Evolutionary conservation across 805 yeast genomes (phyloP).

Genomic region (Kregervanrija fluxuum): DNA sequence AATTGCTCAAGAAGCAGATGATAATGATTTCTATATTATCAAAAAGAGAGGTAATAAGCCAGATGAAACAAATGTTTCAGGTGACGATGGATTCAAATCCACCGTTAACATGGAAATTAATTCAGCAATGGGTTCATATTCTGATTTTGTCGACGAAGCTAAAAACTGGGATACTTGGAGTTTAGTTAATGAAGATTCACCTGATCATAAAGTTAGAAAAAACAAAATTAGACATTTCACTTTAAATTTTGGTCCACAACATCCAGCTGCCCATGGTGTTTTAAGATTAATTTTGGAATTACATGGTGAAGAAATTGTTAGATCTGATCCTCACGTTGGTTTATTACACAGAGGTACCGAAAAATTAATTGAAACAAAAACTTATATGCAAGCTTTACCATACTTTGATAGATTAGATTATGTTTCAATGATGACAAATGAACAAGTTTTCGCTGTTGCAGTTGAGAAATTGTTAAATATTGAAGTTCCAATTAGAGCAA

Average conservation of each 20-base stretch:
- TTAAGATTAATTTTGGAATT: conserved; percentile 77
- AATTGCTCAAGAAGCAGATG: conserved; percentile 20
- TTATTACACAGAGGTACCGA: conserved; percentile 85
- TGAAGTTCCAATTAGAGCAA: conserved; percentile 79
- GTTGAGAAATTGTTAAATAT: conserved; percentile 78
- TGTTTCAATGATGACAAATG: conserved; percentile 86
- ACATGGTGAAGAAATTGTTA: conserved; percentile 81
- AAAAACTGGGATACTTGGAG: conserved; percentile 31
- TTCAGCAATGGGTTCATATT: conserved; percentile 36
- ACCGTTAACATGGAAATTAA: conserved; percentile 27
- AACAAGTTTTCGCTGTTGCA: conserved; percentile 75
- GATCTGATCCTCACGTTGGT: conserved; percentile 88
- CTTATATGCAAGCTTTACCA: conserved; percentile 83
- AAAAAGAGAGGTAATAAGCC: conserved; percentile 24
- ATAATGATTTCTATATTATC: conserved; percentile 26
- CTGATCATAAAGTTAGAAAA: conserved; percentile 29
- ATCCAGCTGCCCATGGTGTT: conserved; percentile 94
- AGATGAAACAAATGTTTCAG: conserved; percentile 14
- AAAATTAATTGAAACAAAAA: conserved; percentile 78
- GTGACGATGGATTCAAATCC: conserved; percentile 20
- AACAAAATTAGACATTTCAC: conserved; percentile 77
- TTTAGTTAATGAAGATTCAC: conserved; percentile 28
- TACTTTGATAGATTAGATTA: conserved; percentile 84
- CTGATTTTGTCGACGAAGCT: conserved; percentile 27
- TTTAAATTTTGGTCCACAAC: conserved; percentile 88